A percentile compares a stretch with the other conserved stretches of the same genome.
Evolutionary conservation across 768 basidiomycete species (phyloP).

Genomic region (Collybia sordida): DNA sequence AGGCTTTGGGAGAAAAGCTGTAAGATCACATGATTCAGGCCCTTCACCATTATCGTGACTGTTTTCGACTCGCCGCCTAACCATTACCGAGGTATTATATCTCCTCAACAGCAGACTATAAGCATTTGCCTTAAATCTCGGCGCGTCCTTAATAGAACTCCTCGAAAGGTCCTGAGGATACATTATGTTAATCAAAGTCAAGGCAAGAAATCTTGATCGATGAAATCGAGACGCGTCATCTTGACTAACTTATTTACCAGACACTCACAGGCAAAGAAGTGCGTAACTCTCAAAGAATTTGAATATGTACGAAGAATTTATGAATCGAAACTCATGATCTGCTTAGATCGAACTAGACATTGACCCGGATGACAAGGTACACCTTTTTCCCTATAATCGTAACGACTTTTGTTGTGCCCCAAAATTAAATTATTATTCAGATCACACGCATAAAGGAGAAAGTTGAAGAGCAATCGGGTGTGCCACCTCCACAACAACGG

Average conservation of each 20-base stretch:
- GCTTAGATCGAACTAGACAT: conserved; percentile 92
- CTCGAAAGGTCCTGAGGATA: not conserved
- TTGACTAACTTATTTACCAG: conserved; percentile 35
- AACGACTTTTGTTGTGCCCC: not conserved
- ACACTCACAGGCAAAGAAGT: conserved; percentile 98
- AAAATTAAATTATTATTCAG: conserved; percentile 38
- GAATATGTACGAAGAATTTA: not conserved
- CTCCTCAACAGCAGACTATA: no score
- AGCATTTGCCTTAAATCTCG: not conserved
- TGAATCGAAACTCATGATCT: not conserved
- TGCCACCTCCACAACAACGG: conserved; percentile 94
- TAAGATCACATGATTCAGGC: no score
- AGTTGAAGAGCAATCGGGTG: conserved; percentile 97
- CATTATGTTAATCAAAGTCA: conserved; percentile 87
- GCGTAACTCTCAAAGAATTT: conserved; percentile 7
- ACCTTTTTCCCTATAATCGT: conserved; percentile 14
- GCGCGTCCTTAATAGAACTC: conserved; percentile 5
- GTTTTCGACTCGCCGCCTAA: no score
- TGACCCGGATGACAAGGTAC: conserved; percentile 82
- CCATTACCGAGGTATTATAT: no score
- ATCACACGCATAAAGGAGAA: conserved; percentile 95
- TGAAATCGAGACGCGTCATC: conserved; percentile 5
- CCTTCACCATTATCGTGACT: no score
- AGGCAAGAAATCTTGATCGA: conserved; percentile 42
- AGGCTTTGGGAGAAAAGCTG: no score